Conservation (phyloP, 75 land plant species). For the Gnetum montanum region DNA sequence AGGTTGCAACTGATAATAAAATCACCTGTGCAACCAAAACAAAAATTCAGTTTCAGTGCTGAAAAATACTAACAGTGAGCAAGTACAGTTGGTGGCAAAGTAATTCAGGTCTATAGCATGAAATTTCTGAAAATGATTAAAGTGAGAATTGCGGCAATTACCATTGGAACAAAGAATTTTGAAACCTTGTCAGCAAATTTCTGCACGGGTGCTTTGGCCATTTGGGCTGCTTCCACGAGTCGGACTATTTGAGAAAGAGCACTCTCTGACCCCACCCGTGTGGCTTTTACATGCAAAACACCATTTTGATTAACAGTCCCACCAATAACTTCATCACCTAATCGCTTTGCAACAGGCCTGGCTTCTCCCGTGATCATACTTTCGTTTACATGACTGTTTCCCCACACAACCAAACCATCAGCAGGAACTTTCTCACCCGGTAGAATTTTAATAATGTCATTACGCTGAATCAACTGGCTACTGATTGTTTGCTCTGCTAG, state of each 20-base stretch:
- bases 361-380: constrained; percentile 98
- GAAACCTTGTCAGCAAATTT: constrained; percentile 88
- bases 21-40: background rate
- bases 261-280: constrained; percentile 96
- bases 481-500: constrained; percentile 57
- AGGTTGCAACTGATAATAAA: constrained; percentile 25
- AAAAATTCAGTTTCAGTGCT: background rate
- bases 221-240: constrained; percentile 92
- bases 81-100: background rate
- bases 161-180: constrained; percentile 77
- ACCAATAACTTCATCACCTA: constrained; percentile 87
- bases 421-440: constrained; percentile 82
- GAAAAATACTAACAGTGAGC: background rate
- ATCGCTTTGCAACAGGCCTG: constrained; percentile 56
- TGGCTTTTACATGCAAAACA: constrained; percentile 60
- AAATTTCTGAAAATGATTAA: background rate
- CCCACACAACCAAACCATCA: constrained; percentile 82
- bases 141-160: constrained; percentile 21
- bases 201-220: constrained; percentile 92
- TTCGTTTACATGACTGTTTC: constrained; percentile 92
- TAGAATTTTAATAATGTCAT: constrained; percentile 72
- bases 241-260: constrained; percentile 89
- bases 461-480: constrained; percentile 68
- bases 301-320: constrained; percentile 95
- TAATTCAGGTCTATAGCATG: no score